A percentile compares a stretch with the other conserved stretches of the same genome.
Conservation (phyloP, 441 rosid genomes). For the Populus hybrid region DNA sequence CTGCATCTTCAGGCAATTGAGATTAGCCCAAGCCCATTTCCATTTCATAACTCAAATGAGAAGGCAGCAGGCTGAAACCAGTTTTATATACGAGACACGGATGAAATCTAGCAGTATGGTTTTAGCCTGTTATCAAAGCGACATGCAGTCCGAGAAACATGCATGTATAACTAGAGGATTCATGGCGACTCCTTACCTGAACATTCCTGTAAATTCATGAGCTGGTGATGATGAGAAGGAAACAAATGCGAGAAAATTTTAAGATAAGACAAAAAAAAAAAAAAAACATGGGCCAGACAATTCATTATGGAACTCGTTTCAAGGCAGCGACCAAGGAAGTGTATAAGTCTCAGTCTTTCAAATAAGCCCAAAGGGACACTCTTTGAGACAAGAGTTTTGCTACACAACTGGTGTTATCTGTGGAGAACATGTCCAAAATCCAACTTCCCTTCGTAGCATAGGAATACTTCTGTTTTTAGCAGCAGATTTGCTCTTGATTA, state of each 20-base stretch:
- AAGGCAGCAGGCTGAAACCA: too few relatives aligned
- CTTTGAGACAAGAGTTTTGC: slow-evolving; percentile 15
- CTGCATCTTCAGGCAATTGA: neutral
- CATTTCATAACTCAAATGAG: too few relatives aligned
- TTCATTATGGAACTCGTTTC: neutral
- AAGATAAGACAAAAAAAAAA: too few relatives aligned
- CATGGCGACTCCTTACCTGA: neutral
- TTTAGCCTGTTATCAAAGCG: too few relatives aligned
- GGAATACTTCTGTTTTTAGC: neutral
- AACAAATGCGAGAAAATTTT: neutral
- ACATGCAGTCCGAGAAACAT: too few relatives aligned
- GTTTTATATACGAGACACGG: too few relatives aligned
- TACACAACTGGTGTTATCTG: slow-evolving; percentile 6
- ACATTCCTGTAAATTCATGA: slow-evolving; percentile 6
- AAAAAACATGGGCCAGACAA: slow-evolving; percentile 8
- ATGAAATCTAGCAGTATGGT: too few relatives aligned
- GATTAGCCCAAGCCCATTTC: neutral
- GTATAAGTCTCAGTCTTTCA: neutral
- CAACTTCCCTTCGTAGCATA: neutral
- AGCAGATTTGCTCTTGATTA: neutral
- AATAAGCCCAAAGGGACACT: slow-evolving; percentile 12
- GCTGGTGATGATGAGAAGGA: neutral
- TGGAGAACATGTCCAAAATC: neutral
- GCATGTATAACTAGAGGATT: neutral
- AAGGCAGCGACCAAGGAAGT: slow-evolving; percentile 11